Conservation (phyloP, 371 early-diverging fungal species). For the Vairimorpha ceranae region DNA sequence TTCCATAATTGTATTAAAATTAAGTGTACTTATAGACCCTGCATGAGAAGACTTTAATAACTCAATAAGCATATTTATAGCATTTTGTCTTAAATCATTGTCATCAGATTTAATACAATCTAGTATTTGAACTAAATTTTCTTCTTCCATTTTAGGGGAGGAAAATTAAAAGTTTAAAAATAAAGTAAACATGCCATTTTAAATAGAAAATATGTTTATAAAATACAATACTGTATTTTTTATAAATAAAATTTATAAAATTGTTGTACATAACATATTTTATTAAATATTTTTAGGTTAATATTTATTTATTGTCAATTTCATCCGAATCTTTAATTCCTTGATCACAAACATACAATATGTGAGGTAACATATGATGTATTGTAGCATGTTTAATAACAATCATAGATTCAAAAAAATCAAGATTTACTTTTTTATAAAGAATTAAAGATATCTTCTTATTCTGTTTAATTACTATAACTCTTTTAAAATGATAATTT, state of each 20-base stretch:
- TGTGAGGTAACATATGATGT: conserved; percentile 25
- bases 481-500: conserved; percentile 47
- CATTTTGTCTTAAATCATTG: conserved; percentile 24
- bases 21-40: conserved; percentile 25
- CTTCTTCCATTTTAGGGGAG: conserved; percentile 36
- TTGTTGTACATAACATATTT: too few species aligned
- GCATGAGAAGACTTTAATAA: conserved; percentile 32
- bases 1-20: conserved; percentile 34
- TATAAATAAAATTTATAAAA: too few species aligned
- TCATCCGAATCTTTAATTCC: conserved; percentile 5
- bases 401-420: conserved; percentile 11
- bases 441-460: conserved; percentile 24
- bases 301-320: background rate
- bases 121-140: conserved; percentile 35
- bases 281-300: too few species aligned
- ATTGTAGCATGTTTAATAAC: conserved; percentile 30
- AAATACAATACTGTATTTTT: too few species aligned
- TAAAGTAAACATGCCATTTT: too few species aligned
- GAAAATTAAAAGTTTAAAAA: background rate
- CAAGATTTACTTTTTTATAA: conserved; percentile 8
- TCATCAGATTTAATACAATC: conserved; percentile 31
- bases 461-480: conserved; percentile 1
- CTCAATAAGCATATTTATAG: conserved; percentile 31
- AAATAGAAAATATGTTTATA: too few species aligned
- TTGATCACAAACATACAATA: conserved; percentile 8